phyloP scores from a whole-genome alignment of 2,329 filamentous ascomycete species.

The Colletotrichum eremochloae region DNA sequence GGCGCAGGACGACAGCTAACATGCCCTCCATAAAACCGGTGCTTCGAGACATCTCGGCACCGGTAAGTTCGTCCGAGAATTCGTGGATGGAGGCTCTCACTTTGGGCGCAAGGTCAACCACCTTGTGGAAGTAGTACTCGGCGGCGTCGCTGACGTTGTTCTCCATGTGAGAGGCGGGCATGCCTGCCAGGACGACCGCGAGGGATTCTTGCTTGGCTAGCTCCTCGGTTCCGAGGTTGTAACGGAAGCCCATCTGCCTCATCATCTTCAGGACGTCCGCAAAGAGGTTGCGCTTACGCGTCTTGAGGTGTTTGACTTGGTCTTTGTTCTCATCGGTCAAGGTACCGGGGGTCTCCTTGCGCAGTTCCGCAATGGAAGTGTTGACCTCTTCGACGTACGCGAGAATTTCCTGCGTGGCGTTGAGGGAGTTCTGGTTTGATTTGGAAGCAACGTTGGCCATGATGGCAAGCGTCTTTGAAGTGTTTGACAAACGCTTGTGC shows the following conservation, averaged over 20 bases:
- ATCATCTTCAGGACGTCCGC: conserved; percentile 88
- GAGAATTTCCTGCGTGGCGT: conserved; percentile 59
- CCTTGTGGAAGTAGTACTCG: conserved; percentile 83
- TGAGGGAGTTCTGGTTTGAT: conserved; percentile 15
- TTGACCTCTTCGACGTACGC: conserved; percentile 78
- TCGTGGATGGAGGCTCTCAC: conserved; percentile 76
- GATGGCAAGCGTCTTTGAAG: conserved; percentile 76
- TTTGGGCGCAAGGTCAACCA: conserved; percentile 79
- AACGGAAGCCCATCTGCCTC: conserved; percentile 89
- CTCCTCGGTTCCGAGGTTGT: conserved; percentile 81
- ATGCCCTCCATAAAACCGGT: conserved; percentile 90
- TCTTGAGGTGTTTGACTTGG: conserved; percentile 88
- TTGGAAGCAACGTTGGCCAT: conserved; percentile 74
- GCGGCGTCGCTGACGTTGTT: conserved; percentile 56
- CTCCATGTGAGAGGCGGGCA: conserved; percentile 45
- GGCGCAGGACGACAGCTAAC: conserved; percentile 73
- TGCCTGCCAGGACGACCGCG: conserved; percentile 73
- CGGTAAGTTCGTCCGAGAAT: conserved; percentile 87
- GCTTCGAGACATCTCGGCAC: conserved; percentile 83
- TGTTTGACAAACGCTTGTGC: conserved; percentile 78
- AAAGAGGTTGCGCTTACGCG: conserved; percentile 89
- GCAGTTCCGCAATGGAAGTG: conserved; percentile 78
- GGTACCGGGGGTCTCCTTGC: conserved; percentile 84
- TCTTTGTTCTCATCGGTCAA: conserved; percentile 90
- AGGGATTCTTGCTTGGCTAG: conserved; percentile 81